Evolutionary conservation across 768 basidiomycete species (phyloP), one percentile per base, ranked within the genome.

Genomic region (Paxillus involutus): DNA sequence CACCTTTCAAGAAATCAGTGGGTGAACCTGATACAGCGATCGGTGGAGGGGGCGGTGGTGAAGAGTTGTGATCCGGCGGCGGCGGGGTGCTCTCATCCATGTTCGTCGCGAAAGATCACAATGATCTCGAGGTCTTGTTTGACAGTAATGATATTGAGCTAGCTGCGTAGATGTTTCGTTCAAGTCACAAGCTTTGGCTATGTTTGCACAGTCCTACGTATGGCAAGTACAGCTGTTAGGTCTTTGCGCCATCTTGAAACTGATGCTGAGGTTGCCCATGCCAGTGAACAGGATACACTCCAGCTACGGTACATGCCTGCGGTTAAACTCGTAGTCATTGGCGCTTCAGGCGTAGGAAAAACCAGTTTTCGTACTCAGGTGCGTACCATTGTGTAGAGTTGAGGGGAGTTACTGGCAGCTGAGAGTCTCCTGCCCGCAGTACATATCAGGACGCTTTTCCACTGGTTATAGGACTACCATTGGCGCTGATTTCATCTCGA

Each of bases 1-100:
- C 94, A 32, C 90, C 92, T 72, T 96, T 95, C 55, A 98, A 70
- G 63, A 96, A 98, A 59, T 94, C 93, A 0, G 92, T 93, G 0
- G 93, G 94, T 6, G 93, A 94, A 3, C 94, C 94, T 8, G 85
- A 79, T 21, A 78, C 68, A 1, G 72, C 60, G 6, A 70, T 55
- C 7, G 82, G 79, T 0, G 79, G 79, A 12, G 76, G 75, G 6
- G 80, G 80, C 3, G 84, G 81, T 4, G 82, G 77, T 1, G 79
- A 63, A 4, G 66, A 45, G 0, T 73, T 71, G 43, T 69, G 66
- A 36, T 77, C 73, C 41, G 76, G 75, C 1, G 76, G 68, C 32
- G 77, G 68, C 61, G 68, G 67, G n/a, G 65, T 67, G 16, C 9
- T 39, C 16, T 69, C 68, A 3, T 69, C 68, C 68, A 69, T 69